These are phyloP conservation scores for Fagopyrum tataricum DNA, from an alignment of 148 eudicot genomes.

Conservation along the genomic window DNA sequence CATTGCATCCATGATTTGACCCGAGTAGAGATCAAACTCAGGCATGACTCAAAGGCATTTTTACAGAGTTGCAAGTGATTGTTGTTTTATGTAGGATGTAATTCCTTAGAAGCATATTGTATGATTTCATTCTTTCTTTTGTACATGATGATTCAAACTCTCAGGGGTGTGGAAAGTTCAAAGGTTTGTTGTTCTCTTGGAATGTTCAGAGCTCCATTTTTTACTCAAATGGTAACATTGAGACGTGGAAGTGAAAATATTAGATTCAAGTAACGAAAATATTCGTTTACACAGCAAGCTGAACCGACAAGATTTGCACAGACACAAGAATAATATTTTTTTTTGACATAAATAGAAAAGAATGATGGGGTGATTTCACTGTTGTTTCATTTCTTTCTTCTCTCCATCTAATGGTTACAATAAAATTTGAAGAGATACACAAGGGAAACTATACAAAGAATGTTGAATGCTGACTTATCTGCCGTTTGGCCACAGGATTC, in stretches of 20 bases:
- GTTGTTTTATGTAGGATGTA: slow-evolving; percentile 10
- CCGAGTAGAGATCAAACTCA: neutral
- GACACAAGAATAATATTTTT: neutral
- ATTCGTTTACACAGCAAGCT: neutral
- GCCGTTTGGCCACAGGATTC: neutral
- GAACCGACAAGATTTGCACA: neutral
- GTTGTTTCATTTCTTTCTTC: neutral
- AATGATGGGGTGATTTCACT: neutral
- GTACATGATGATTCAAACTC: slow-evolving; percentile 11
- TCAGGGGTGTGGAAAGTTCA: slow-evolving; percentile 5
- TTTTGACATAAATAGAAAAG: neutral
- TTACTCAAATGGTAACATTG: neutral
- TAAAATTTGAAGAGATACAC: neutral
- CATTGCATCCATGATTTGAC: neutral
- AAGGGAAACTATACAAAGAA: slow-evolving; percentile 3
- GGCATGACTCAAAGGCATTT: neutral
- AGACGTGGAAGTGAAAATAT: neutral
- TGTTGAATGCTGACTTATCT: slow-evolving; percentile 8
- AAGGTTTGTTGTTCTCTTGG: neutral
- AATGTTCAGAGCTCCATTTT: neutral
- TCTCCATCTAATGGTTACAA: slow-evolving; percentile 9
- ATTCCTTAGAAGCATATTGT: neutral
- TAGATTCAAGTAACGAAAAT: neutral
- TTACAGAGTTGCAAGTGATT: neutral
- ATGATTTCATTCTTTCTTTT: slow-evolving; percentile 9